Conservation (phyloP, 1,284 basidiomycete species). For the Pseudozyma flocculosa region DNA sequence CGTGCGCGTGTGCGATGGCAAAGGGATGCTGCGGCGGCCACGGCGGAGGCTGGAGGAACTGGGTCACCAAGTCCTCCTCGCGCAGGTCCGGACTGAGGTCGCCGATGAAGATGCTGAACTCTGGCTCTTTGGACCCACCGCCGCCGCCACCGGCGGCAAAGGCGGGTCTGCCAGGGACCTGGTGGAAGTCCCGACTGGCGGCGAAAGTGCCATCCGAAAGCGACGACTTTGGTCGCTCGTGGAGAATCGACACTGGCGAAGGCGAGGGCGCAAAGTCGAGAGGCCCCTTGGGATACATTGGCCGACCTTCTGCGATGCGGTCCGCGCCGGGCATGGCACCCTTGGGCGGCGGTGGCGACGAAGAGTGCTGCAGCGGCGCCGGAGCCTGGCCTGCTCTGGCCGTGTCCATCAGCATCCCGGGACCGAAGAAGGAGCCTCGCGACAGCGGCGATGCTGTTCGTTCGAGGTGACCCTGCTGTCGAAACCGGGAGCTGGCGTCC, state of each 20-base stretch:
- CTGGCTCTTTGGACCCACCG: slow-evolving; percentile 14
- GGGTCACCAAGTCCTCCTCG: slow-evolving; percentile 49
- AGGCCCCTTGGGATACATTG: slow-evolving; percentile 6
- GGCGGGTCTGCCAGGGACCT: background rate
- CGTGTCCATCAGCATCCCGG: background rate
- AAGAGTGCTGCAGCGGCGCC: background rate
- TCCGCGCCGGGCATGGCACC: background rate
- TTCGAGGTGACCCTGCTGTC: background rate
- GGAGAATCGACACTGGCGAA: slow-evolving; percentile 6
- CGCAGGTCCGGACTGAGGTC: slow-evolving; percentile 45
- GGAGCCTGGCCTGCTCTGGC: background rate
- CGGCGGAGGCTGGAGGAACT: slow-evolving; percentile 47
- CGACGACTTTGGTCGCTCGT: slow-evolving; percentile 34
- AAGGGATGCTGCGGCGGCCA: slow-evolving; percentile 50
- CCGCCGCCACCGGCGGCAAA: background rate
- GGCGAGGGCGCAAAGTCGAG: slow-evolving; percentile 23
- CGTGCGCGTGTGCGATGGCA: slow-evolving; percentile 41
- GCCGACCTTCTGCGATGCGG: background rate
- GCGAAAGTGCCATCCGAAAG: slow-evolving; percentile 20
- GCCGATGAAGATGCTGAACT: slow-evolving; percentile 50
- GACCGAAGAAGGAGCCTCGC: background rate
- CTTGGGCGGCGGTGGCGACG: background rate
- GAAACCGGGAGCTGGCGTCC: background rate
- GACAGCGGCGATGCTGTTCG: background rate
- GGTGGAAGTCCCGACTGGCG: background rate